Conservation (phyloP, 441 rosid genomes). For the Aleurites moluccanus region DNA sequence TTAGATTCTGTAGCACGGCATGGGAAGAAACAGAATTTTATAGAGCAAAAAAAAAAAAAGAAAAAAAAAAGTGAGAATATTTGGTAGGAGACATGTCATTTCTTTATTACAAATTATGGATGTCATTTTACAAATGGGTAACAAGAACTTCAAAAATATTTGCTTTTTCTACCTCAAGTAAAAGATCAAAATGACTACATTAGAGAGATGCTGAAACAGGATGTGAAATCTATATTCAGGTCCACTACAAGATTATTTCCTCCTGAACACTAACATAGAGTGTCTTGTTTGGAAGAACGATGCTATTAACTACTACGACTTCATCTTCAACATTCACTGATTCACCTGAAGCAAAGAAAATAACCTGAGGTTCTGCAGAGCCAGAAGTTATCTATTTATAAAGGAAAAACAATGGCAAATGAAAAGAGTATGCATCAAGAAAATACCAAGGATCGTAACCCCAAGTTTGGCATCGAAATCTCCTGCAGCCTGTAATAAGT, state of each 20-base stretch:
- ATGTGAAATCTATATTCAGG: background rate
- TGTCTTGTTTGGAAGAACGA: slow-evolving; percentile 88
- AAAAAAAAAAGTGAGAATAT: no score
- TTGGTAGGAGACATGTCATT: background rate
- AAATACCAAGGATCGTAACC: slow-evolving; percentile 85
- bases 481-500: slow-evolving; percentile 68
- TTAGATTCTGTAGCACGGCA: no score
- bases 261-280: slow-evolving; percentile 84
- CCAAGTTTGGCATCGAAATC: slow-evolving; percentile 82
- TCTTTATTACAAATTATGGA: slow-evolving; percentile 2
- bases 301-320: slow-evolving; percentile 80
- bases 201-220: background rate
- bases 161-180: slow-evolving; percentile 6
- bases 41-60: no score
- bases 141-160: background rate
- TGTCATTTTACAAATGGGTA: slow-evolving; percentile 14
- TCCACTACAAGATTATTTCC: slow-evolving; percentile 65
- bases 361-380: slow-evolving; percentile 8
- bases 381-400: background rate
- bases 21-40: no score
- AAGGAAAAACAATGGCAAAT: background rate
- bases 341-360: slow-evolving; percentile 57
- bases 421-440: background rate
- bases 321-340: slow-evolving; percentile 86
- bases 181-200: background rate